Base-by-base conservation (phyloP, 2,329 filamentous ascomycete species). In the Colletotrichum ledebouriae region DNA sequence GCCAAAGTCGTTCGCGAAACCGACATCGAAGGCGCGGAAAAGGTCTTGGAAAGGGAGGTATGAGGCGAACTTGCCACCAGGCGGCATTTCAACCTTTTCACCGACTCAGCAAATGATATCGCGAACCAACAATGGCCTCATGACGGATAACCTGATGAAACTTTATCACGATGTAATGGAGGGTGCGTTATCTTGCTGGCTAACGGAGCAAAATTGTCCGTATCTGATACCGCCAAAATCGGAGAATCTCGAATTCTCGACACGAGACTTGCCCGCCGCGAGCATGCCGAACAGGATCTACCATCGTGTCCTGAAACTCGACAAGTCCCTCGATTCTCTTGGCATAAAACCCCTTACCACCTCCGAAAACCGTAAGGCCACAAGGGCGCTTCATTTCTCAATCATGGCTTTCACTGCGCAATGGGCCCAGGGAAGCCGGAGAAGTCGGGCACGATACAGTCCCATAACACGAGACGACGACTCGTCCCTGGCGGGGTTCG, bases 151-250 rank as follows among this genome's bases (percentile, higher is more conserved):
- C 13, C 75, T 86, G 17, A 74, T 86, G 58, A 79, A 79, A 50
- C 82, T 87, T 39, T 87, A 87, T 72, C 85, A 86, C 70, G 84
- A 87, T 69, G 85, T 84, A 34, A 78, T 86, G 70, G 85, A 87
- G 70, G 82, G 85, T 71, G 84, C 82, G 12, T 74, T 87, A 6
- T 83, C 84, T 2, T 87, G 85, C 72, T 87, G 85, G 85, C 71
- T 86, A 17, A 85, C 84, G 0, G 85, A 86, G 68, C 78, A 80
- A 53, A 86, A 83, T 3, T 87, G 85, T 61, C 85, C 85, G 0
- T 86, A 86, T 71, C 12, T 68, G 1, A 3, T 3, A 5, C 41
- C 49, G 4, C 3, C 33, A 6, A 53, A 22, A n/a, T 33, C 46
- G 15, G 39, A 47, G 22, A 17, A 53, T 3, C 20, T 44, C 29